Percentiles rank a stretch among this genome's conserved stretches.
phyloP scores from a whole-genome alignment of 805 yeast species.

The Candida insectalens region DNA sequence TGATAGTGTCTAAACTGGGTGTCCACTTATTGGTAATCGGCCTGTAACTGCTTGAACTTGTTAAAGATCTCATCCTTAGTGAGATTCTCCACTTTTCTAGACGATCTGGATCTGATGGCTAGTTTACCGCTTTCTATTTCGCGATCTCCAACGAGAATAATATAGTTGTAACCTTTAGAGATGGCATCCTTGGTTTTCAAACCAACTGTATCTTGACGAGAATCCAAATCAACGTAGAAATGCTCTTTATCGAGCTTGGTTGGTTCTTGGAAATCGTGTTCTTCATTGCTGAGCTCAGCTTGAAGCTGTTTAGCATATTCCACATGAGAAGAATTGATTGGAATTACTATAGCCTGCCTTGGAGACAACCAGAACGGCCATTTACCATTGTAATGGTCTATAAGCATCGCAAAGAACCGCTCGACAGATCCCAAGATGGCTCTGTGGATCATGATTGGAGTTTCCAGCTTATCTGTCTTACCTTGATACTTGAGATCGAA shows the following conservation, averaged over 20 bases:
- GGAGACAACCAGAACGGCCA: slow-evolving; percentile 99
- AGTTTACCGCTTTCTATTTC: slow-evolving; percentile 54
- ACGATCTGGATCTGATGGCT: slow-evolving; percentile 53
- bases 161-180: slow-evolving; percentile 62
- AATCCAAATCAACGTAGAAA: slow-evolving; percentile 70
- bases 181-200: slow-evolving; percentile 73
- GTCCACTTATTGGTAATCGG: slow-evolving; percentile 26
- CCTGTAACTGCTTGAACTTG: slow-evolving; percentile 48
- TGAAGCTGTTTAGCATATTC: slow-evolving; percentile 44
- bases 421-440: slow-evolving; percentile 95
- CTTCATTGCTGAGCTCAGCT: slow-evolving; percentile 32
- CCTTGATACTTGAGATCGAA: slow-evolving; percentile 64
- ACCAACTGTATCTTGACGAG: slow-evolving; percentile 70
- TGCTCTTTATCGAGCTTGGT: slow-evolving; percentile 48
- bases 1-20: neutral
- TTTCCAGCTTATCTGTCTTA: slow-evolving; percentile 39
- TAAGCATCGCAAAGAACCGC: slow-evolving; percentile 79
- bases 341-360: slow-evolving; percentile 77
- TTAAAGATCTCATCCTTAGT: slow-evolving; percentile 40
- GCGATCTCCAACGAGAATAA: slow-evolving; percentile 80
- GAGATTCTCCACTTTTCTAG: slow-evolving; percentile 34
- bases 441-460: slow-evolving; percentile 92
- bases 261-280: slow-evolving; percentile 27
- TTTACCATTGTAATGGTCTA: slow-evolving; percentile 83
- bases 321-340: slow-evolving; percentile 57